Evolutionary conservation across 352 stramenopile species (phyloP), one percentile per base, ranked within the genome.

Genomic region (Stramenopiles sp.): DNA sequence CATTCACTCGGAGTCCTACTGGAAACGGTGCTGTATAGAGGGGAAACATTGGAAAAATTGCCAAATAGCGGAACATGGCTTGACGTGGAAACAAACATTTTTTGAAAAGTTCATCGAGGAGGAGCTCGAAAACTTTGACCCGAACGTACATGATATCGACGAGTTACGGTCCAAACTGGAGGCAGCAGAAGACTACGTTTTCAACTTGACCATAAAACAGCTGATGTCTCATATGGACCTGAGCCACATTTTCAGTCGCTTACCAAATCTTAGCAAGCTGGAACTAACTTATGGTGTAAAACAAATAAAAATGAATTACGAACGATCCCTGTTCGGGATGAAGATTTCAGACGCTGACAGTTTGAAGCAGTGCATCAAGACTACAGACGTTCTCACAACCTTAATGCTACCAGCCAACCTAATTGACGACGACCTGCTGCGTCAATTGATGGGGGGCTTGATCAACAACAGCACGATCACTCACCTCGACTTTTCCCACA

Each of bases 61-160:
- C 75, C 87, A 93, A 82, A 94, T 97, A 81, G 80, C 84, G 0
- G 89, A 95, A 44, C 93, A 97, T 81, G 92, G 92, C 33, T 85
- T 96, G 75, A 95, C 89, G 27, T 97, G 92, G 93, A 97, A 97
- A 86, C 92, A 97, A 83, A 87, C 96, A 31, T 97, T 92, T 83
- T 87, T 96, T 55, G 88, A 92, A 80, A 81, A 82, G 30, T 80
- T 85, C 75, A 55, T 94, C 29, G 88, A 94, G 84, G 86, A 93
- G 80, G 78, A 87, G 27, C 84, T 95, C 7, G 90, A 95, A 81
- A 84, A 85, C 31, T 95, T 94, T 84, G 89, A 94, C 75, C 83
- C 84, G 7, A 85, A 80, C 0, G 30, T 39, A 80, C 30, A 67
- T 29, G n/a, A 39, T 80, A 67, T 86, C 39, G 80, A 90, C 32